Conservation (phyloP, 805 yeast genomes). For the Starmera amethionina region DNA sequence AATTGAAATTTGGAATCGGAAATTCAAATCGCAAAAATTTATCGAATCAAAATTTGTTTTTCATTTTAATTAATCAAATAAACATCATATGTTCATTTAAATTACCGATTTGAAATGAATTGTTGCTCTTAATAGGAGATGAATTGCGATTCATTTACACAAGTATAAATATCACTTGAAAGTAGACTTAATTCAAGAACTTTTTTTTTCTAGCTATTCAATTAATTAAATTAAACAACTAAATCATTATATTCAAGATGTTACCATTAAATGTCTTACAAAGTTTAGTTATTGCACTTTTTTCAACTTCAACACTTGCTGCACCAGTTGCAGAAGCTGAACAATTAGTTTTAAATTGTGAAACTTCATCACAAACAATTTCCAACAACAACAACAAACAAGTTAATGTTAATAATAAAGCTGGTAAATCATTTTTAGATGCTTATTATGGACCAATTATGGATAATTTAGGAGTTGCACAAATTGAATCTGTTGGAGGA, state of each 20-base stretch:
- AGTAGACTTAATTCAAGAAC: no score
- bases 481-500: slow-evolving; percentile 13
- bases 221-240: no score
- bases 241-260: slow-evolving; percentile 2
- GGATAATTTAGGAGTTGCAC: slow-evolving; percentile 18
- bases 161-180: no score
- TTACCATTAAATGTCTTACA: slow-evolving; percentile 10
- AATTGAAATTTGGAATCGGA: no score
- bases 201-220: no score
- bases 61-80: no score
- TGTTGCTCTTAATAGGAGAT: no score
- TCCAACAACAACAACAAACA: background rate
- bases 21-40: no score
- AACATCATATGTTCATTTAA: no score
- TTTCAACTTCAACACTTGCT: slow-evolving; percentile 6
- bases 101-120: no score
- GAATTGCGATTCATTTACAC: no score
- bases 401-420: slow-evolving; percentile 3
- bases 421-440: slow-evolving; percentile 23
- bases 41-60: no score
- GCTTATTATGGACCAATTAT: slow-evolving; percentile 24
- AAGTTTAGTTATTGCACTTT: slow-evolving; percentile 6
- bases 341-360: slow-evolving; percentile 16
- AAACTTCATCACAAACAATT: slow-evolving; percentile 2
- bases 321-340: slow-evolving; percentile 16